These are phyloP conservation scores for Ophiosphaerella narmari DNA, from an alignment of 2,329 filamentous ascomycete genomes.

Conservation along the genomic window DNA sequence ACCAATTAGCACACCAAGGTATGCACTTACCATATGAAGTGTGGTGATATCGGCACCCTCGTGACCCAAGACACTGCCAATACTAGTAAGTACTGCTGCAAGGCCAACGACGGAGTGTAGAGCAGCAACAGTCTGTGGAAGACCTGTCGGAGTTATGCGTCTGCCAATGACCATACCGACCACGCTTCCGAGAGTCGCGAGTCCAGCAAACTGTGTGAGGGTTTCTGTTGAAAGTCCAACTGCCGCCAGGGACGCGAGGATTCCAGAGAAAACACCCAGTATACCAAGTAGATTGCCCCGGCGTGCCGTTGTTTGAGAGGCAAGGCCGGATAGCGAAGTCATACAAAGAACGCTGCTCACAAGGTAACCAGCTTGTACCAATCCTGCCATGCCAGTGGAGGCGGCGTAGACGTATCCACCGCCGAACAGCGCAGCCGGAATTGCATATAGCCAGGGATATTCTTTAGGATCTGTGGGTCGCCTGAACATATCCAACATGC, in stretches of 20 bases:
- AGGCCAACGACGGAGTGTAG: slow-evolving; percentile 89
- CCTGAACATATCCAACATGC: slow-evolving; percentile 74
- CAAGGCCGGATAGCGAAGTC: slow-evolving; percentile 75
- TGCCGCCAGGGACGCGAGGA: slow-evolving; percentile 79
- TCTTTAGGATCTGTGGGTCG: slow-evolving; percentile 83
- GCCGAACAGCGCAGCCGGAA: slow-evolving; percentile 77
- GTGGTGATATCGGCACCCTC: slow-evolving; percentile 72
- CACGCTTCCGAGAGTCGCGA: slow-evolving; percentile 73
- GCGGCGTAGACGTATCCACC: slow-evolving; percentile 81
- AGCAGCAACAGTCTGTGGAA: slow-evolving; percentile 87
- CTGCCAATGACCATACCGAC: slow-evolving; percentile 77
- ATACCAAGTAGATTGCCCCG: slow-evolving; percentile 87
- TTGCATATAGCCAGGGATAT: slow-evolving; percentile 83
- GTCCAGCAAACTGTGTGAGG: slow-evolving; percentile 75
- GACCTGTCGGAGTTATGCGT: slow-evolving; percentile 83
- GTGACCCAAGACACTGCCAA: slow-evolving; percentile 81
- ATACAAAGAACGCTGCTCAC: slow-evolving; percentile 86
- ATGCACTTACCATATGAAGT: slow-evolving; percentile 82
- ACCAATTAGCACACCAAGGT: slow-evolving; percentile 81
- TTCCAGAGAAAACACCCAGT: slow-evolving; percentile 80
- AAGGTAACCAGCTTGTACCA: slow-evolving; percentile 86
- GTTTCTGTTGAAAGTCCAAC: slow-evolving; percentile 81
- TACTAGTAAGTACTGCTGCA: slow-evolving; percentile 84
- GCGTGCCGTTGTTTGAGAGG: slow-evolving; percentile 80
- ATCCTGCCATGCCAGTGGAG: slow-evolving; percentile 77